Evolutionary conservation across 1,139 yeast species (phyloP), one percentile per base, ranked within the genome.

Genomic region (Hansenula sp.): DNA sequence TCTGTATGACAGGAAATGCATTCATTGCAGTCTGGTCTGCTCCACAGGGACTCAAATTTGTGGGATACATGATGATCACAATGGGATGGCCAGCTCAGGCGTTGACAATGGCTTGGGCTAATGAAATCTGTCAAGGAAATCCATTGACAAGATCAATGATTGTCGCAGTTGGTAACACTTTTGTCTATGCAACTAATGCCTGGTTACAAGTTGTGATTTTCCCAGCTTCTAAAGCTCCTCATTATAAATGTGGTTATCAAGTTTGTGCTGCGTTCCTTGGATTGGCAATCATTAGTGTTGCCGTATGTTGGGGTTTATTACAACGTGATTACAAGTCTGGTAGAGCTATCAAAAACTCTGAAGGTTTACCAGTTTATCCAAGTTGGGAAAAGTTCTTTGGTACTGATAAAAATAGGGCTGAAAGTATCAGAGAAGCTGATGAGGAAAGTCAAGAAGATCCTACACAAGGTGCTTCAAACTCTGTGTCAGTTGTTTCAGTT

Each of bases 81-180:
- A 38, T 34, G 25, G 46, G 46, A 8, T 44, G 46, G 46, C 43
- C 46, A 17, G 46, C 44, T 13, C 44, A 44, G 20, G 39, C 46
- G 5, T 31, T 44, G 21, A 41, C 43, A 5, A 44, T 44, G 40
- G 42, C 46, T 3, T 44, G 46, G 46, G 43, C 44, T 6, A 41
- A 42, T 34, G 44, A 44, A 31, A 31, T 41, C 3, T 44, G 46
- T 22, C 44, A 44, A 37, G 44, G 46, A 9, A 41, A 44, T 26
- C 43, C 44, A 17, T 30, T 44, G 18, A 44, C 46, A 6, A 41
- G 46, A 39, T 37, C 40, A 36, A 24, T 41, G 37, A 39, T 44
- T 19, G 44, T 44, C 26, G 44, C 43, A 6, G 40, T 44, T n/a
- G 46, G 46, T 26, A 41, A 44, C 12, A 44, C 44, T 3, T 42